Conservation (phyloP, 2,329 filamentous ascomycete genomes). For the Dothideomycetes sp. region DNA sequence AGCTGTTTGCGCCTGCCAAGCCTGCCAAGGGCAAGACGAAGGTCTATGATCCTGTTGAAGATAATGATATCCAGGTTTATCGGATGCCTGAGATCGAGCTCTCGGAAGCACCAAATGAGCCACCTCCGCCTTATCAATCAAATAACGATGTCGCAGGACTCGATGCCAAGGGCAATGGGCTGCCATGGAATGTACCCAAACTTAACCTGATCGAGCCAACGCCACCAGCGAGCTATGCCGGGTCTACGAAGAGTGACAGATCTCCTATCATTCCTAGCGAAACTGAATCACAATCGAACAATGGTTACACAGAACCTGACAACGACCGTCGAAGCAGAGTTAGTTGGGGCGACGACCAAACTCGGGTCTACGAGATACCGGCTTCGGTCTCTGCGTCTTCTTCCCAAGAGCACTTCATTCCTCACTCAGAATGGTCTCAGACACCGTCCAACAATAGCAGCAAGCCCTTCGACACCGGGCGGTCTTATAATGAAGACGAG, state of each 20-base stretch:
- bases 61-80: slow-evolving; percentile 35
- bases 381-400: slow-evolving; percentile 41
- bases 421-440: slow-evolving; percentile 3
- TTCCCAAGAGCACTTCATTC: slow-evolving; percentile 29
- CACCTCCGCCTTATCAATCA: slow-evolving; percentile 22
- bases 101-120: slow-evolving; percentile 26
- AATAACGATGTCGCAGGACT: not conserved
- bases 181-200: slow-evolving; percentile 33
- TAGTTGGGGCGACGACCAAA: slow-evolving; percentile 40
- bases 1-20: slow-evolving; percentile 36
- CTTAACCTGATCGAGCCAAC: slow-evolving; percentile 51
- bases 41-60: slow-evolving; percentile 33
- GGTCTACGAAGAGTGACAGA: slow-evolving; percentile 27
- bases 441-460: not conserved
- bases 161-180: not conserved
- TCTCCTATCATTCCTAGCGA: slow-evolving; percentile 22
- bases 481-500: too few species aligned
- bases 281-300: slow-evolving; percentile 4
- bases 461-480: not conserved
- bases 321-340: slow-evolving; percentile 23
- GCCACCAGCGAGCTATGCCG: slow-evolving; percentile 42
- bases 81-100: slow-evolving; percentile 28
- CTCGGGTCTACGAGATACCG: slow-evolving; percentile 37
- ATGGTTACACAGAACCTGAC: slow-evolving; percentile 15
- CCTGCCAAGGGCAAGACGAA: slow-evolving; percentile 29